Percentiles rank a stretch among this genome's conserved stretches.
Evolutionary conservation across 805 yeast species (phyloP).

Genomic region (Metschnikowia aberdeeniae): DNA sequence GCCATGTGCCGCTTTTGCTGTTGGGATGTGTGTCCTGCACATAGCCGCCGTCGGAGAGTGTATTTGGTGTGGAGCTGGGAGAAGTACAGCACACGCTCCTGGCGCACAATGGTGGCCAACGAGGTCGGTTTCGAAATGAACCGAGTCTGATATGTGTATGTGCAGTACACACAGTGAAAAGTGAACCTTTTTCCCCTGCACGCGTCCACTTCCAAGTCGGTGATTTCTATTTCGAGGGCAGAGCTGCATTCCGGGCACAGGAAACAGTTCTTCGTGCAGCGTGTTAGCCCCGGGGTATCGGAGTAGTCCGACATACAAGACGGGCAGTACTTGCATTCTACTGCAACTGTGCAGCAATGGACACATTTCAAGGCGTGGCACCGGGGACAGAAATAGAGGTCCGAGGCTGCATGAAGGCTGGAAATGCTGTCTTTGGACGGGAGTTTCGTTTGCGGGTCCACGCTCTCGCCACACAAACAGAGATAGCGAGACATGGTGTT

Average conservation of each 20-base stretch:
- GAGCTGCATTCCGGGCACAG: slow-evolving; percentile 35
- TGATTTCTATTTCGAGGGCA: slow-evolving; percentile 21
- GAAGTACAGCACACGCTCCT: slow-evolving; percentile 11
- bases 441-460: slow-evolving; percentile 2
- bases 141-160: slow-evolving; percentile 13
- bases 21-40: background rate
- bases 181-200: slow-evolving; percentile 10
- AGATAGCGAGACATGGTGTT: slow-evolving; percentile 9
- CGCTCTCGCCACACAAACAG: slow-evolving; percentile 12
- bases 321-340: slow-evolving; percentile 33
- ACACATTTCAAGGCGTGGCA: slow-evolving; percentile 31
- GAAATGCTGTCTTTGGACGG: slow-evolving; percentile 2
- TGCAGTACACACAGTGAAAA: slow-evolving; percentile 14
- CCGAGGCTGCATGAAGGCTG: slow-evolving; percentile 18
- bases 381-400: slow-evolving; percentile 33
- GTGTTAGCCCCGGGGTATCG: slow-evolving; percentile 15
- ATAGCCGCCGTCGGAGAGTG: slow-evolving; percentile 4
- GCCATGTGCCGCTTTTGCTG: background rate
- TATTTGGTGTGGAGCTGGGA: slow-evolving; percentile 10
- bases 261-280: slow-evolving; percentile 39
- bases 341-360: slow-evolving; percentile 22
- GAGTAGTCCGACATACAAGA: slow-evolving; percentile 36
- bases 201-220: slow-evolving; percentile 13
- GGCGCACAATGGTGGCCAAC: slow-evolving; percentile 12
- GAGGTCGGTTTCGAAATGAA: slow-evolving; percentile 17